Base-by-base conservation (phyloP, 2,329 filamentous ascomycete species). In the Aspergillus sergii region DNA sequence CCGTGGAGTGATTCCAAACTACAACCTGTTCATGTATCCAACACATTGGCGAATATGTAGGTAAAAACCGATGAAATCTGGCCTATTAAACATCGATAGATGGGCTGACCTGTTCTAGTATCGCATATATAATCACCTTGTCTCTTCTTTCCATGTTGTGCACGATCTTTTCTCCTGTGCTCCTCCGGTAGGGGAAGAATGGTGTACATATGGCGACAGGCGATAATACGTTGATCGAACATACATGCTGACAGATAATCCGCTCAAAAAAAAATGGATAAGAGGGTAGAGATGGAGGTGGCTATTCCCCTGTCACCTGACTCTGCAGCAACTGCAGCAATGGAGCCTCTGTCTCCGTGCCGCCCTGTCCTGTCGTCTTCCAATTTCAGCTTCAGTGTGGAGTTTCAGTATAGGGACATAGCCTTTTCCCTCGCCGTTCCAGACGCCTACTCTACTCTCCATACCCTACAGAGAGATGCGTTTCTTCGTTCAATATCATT, bases 401-500 rank as follows among this genome's bases (percentile, higher is more conserved):
- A 51, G 16, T 63, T 69, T 5, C 50, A 59, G 21, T 12, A 57
- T 16, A 48, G 10, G n/a, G 39, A 50, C 1, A 53, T 64, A 19
- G 23, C 34, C 2, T 28, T 68, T 2, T 54, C 32, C 5, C 51
- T 69, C 1, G 7, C 59, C 2, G 21, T 69, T 21, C 43, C 66
- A 12, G 28, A 39, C 9, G n/a, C 32, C 2, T 56, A 63, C 12
- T 57, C 58, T 5, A 4, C 43, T 2, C 36, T 58, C 16, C 26
- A 67, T 8, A 56, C 67, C 21, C 46, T 45, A 1, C 59, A 62
- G 5, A 64, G 58, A 45, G 48, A 62, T 45, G 36, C 60, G 0
- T 69, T 67, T 26, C 43, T 68, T 23, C 39, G 43, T 11, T 51
- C 46, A 30, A 30, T 51, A 32, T 51, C 26, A 2, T 64, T 34